A percentile compares a stretch with the other conserved stretches of the same genome.
phyloP scores from a whole-genome alignment of 1,139 yeast genomes.

The Geotrichum klebahnii region DNA sequence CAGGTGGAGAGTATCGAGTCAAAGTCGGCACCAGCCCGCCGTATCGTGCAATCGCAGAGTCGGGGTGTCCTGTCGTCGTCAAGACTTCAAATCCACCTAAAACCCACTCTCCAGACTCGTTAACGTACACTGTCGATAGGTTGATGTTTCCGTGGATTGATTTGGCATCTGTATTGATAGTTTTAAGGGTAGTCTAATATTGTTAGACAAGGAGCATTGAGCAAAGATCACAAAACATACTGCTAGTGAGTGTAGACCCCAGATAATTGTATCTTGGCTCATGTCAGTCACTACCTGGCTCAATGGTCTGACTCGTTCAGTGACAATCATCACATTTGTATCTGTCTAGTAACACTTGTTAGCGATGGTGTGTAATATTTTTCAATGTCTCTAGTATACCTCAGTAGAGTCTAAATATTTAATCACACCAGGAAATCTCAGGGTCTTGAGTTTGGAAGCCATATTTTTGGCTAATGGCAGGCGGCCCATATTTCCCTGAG shows the following conservation, averaged over 20 bases:
- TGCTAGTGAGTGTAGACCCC: slow-evolving; percentile 51
- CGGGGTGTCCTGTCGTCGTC: slow-evolving; percentile 38
- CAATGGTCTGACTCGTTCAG: slow-evolving; percentile 73
- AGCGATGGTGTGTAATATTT: background rate
- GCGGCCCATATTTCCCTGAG: slow-evolving; percentile 40
- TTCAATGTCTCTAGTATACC: slow-evolving; percentile 22
- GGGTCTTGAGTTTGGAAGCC: slow-evolving; percentile 57
- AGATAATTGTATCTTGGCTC: slow-evolving; percentile 43
- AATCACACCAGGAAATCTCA: slow-evolving; percentile 76
- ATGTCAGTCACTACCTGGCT: slow-evolving; percentile 29
- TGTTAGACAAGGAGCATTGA: background rate
- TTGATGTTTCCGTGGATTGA: slow-evolving; percentile 60
- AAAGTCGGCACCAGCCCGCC: slow-evolving; percentile 39
- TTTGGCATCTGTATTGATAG: slow-evolving; percentile 59
- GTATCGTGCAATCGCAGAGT: slow-evolving; percentile 30
- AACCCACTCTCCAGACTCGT: slow-evolving; percentile 74
- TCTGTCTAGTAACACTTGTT: slow-evolving; percentile 46
- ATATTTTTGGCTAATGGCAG: slow-evolving; percentile 59
- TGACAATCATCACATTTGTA: slow-evolving; percentile 58
- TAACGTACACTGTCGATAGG: slow-evolving; percentile 58
- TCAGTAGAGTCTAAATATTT: slow-evolving; percentile 65
- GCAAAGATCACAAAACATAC: slow-evolving; percentile 12
- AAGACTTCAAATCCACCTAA: slow-evolving; percentile 78
- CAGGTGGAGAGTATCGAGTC: slow-evolving; percentile 44
- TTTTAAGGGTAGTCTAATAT: slow-evolving; percentile 49